These are phyloP conservation scores for Spathaspora arborariae DNA, from an alignment of 805 yeast genomes.

Conservation along the genomic window DNA sequence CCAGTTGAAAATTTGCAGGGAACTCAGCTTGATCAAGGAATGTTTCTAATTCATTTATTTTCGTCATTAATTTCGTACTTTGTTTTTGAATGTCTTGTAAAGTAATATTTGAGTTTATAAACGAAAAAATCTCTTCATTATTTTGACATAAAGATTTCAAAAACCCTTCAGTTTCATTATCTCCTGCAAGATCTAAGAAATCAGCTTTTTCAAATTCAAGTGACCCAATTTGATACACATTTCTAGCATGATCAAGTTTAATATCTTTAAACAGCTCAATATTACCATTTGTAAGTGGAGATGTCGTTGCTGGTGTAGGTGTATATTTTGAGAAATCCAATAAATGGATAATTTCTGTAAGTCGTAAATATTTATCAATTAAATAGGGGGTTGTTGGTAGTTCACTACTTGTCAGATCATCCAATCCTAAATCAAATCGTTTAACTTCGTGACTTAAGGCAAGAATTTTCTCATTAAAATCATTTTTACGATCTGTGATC, in stretches of 20 bases:
- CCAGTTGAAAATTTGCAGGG: constrained; percentile 21
- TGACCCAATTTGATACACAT: constrained; percentile 43
- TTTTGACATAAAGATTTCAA: constrained; percentile 37
- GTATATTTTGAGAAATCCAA: constrained; percentile 22
- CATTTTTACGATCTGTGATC: constrained; percentile 67
- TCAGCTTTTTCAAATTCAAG: constrained; percentile 51
- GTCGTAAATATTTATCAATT: constrained; percentile 60
- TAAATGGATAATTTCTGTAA: constrained; percentile 54
- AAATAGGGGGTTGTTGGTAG: constrained; percentile 66
- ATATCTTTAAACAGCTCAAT: constrained; percentile 11
- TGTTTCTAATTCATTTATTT: constrained; percentile 25
- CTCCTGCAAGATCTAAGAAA: constrained; percentile 35
- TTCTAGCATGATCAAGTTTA: constrained; percentile 21
- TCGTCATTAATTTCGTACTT: constrained; percentile 29
- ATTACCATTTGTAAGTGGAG: constrained; percentile 8
- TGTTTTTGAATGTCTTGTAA: constrained; percentile 41
- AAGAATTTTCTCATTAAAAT: constrained; percentile 55
- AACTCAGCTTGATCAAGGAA: constrained; percentile 30
- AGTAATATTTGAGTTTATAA: constrained; percentile 40
- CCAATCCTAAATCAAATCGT: constrained; percentile 54
- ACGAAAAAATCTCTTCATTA: constrained; percentile 31
- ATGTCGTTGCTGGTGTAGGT: neutral
- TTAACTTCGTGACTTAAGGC: constrained; percentile 55
- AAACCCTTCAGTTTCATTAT: constrained; percentile 55
- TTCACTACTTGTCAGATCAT: constrained; percentile 47